phyloP scores from a whole-genome alignment of 202 grass and related monocot species.

The Hordeum pubiflorum region DNA sequence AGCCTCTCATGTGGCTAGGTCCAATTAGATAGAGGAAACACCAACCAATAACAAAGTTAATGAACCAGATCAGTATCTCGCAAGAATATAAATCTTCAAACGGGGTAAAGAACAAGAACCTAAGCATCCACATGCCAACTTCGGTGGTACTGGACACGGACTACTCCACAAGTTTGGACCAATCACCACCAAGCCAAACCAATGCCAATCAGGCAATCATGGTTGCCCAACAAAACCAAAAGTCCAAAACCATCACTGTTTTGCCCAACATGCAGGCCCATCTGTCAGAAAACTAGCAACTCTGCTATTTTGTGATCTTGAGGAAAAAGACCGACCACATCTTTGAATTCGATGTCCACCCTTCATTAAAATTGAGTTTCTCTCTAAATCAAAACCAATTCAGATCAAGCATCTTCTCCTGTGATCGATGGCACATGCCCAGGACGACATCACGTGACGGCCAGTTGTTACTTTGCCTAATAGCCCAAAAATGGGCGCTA shows the following conservation, averaged over 20 bases:
- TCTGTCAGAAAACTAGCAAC: too few species aligned
- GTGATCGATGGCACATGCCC: neutral
- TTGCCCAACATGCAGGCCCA: too few species aligned
- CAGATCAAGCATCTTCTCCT: neutral
- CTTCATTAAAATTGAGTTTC: too few species aligned
- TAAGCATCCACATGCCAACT: neutral
- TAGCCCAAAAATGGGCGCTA: neutral
- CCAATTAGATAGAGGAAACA: neutral
- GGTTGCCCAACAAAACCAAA: too few species aligned
- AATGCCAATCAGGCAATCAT: constrained; percentile 3
- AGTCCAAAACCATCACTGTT: too few species aligned
- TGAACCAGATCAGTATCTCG: neutral
- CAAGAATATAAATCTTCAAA: neutral
- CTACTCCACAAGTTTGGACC: neutral
- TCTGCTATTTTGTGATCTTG: too few species aligned
- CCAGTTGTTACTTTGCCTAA: neutral
- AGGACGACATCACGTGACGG: constrained; percentile 7
- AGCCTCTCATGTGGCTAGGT: neutral
- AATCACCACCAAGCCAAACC: neutral
- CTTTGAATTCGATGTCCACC: too few species aligned
- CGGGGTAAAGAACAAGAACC: too few species aligned
- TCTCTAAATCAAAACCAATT: neutral
- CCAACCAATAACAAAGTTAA: neutral
- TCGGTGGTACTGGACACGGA: neutral
- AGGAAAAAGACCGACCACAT: too few species aligned